Conservation (phyloP, 345 rosid species). For the Kandelia obovata region DNA sequence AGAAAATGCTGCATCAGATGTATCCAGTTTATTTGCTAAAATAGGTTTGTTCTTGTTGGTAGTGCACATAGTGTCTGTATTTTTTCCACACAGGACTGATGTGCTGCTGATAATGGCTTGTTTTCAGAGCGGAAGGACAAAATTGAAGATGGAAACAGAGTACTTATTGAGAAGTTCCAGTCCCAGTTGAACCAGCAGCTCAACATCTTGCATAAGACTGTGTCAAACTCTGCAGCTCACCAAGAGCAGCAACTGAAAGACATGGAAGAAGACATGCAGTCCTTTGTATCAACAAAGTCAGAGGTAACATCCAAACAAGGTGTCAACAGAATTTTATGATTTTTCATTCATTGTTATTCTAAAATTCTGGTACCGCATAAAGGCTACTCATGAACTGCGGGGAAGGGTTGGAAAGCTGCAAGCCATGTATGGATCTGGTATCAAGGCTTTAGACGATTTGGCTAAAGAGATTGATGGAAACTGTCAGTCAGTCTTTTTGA, state of each 20-base stretch:
- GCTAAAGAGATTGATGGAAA: constrained; percentile 76
- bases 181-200: constrained; percentile 86
- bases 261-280: constrained; percentile 95
- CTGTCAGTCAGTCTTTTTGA: constrained; percentile 65
- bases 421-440: constrained; percentile 65
- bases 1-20: constrained; percentile 17
- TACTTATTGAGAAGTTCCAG: constrained; percentile 72
- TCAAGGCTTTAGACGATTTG: constrained; percentile 72
- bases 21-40: constrained; percentile 14
- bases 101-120: neutral
- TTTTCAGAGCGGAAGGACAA: constrained; percentile 83
- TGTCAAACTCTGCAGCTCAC: constrained; percentile 77
- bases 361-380: constrained; percentile 21
- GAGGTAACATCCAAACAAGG: constrained; percentile 42
- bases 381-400: constrained; percentile 93
- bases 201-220: constrained; percentile 79
- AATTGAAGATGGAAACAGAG: constrained; percentile 85
- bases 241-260: constrained; percentile 86
- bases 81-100: neutral
- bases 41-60: constrained; percentile 1
- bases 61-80: neutral
- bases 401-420: constrained; percentile 67
- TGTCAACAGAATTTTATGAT: neutral
- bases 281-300: constrained; percentile 79
- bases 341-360: constrained; percentile 3